These are phyloP conservation scores for Lupinus albus DNA, from an alignment of 306 rosid species.

Conservation along the genomic window DNA sequence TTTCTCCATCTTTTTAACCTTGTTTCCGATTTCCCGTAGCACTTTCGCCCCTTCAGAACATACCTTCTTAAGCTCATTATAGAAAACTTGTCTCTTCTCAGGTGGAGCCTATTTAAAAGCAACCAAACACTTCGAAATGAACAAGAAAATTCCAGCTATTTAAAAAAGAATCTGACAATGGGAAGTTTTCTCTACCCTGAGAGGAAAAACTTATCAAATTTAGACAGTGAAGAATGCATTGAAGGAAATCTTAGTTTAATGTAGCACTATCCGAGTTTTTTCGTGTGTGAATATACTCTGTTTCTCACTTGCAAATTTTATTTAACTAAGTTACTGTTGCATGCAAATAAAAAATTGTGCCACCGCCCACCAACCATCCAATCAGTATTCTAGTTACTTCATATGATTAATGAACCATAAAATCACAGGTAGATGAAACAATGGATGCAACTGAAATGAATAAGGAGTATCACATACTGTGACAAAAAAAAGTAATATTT, in stretches of 20 bases:
- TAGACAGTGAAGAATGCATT: background rate
- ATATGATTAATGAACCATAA: conserved; percentile 26
- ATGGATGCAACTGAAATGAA: background rate
- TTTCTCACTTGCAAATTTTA: background rate
- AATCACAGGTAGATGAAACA: conserved; percentile 1
- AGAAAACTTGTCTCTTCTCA: conserved; percentile 77
- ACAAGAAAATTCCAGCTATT: too few species aligned
- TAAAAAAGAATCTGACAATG: too few species aligned
- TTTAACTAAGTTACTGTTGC: conserved; percentile 7
- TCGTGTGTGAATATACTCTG: too few species aligned
- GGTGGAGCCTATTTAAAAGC: conserved; percentile 68
- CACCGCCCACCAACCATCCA: background rate
- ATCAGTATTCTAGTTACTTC: background rate
- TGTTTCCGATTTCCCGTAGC: conserved; percentile 74
- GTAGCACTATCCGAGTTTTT: background rate
- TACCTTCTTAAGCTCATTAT: conserved; percentile 71
- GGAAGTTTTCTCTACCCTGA: too few species aligned
- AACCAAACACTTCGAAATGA: too few species aligned
- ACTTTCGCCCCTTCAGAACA: conserved; percentile 78
- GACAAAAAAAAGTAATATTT: conserved; percentile 8
- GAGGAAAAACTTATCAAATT: background rate
- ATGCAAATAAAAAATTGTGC: background rate
- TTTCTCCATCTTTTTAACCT: conserved; percentile 80
- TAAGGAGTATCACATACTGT: background rate
- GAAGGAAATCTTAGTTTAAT: background rate